Evolutionary conservation across 495 filamentous ascomycete species (phyloP).

Genomic region (Diplogelasinospora grovesii): DNA sequence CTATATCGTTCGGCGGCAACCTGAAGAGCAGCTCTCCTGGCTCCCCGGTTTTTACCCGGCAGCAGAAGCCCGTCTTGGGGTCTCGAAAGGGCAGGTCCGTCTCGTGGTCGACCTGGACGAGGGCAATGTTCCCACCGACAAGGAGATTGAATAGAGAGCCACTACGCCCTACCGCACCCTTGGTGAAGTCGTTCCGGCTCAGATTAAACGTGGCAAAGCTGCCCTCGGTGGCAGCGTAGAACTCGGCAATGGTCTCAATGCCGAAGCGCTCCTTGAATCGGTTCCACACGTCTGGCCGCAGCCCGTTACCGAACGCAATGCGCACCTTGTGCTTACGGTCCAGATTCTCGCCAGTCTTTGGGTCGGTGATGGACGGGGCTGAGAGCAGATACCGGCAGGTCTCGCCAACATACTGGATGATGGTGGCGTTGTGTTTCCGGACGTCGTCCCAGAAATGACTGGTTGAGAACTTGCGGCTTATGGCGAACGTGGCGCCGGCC

Average conservation of each 20-base stretch:
- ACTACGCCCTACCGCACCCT: conserved; percentile 76
- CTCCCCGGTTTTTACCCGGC: conserved; percentile 50
- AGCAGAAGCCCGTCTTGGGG: conserved; percentile 66
- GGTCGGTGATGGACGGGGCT: conserved; percentile 56
- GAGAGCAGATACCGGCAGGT: conserved; percentile 86
- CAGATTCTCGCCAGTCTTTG: conserved; percentile 59
- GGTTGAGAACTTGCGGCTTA: conserved; percentile 79
- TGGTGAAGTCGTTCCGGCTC: conserved; percentile 64
- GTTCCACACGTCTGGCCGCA: conserved; percentile 90
- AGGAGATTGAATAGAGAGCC: conserved; percentile 56
- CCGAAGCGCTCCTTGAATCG: conserved; percentile 81
- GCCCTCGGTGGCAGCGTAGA: conserved; percentile 87
- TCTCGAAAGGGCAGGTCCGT: conserved; percentile 66
- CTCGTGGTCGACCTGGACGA: conserved; percentile 68
- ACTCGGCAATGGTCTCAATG: conserved; percentile 74
- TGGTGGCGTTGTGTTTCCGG: conserved; percentile 62
- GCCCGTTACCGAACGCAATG: conserved; percentile 84
- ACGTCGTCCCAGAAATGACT: conserved; percentile 78
- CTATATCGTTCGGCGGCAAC: conserved; percentile 60
- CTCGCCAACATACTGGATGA: conserved; percentile 94
- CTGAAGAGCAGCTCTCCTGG: conserved; percentile 75
- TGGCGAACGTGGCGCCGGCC: conserved; percentile 56
- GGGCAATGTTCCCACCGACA: conserved; percentile 40
- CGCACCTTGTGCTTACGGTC: conserved; percentile 74
- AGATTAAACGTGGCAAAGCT: conserved; percentile 66